Conservation (phyloP, 1,284 basidiomycete species). For the Lentinula novae-zelandiae region DNA sequence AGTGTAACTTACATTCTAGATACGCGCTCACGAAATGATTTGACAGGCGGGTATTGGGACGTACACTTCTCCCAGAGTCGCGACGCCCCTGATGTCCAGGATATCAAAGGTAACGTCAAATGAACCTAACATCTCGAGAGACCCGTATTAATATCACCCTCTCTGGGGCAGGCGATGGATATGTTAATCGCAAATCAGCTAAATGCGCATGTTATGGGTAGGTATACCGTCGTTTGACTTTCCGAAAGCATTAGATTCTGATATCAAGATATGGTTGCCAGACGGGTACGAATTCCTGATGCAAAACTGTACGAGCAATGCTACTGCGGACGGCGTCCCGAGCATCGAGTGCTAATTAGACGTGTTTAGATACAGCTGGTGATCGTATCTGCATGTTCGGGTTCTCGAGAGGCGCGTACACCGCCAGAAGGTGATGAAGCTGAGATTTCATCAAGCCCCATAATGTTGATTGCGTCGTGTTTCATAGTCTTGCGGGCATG, state of each 20-base stretch:
- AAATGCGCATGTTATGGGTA: conserved; percentile 53
- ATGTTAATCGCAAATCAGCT: conserved; percentile 50
- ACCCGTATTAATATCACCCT: not conserved
- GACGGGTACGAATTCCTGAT: conserved; percentile 63
- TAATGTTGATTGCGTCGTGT: no score
- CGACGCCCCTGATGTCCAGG: conserved; percentile 33
- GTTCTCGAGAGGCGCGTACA: conserved; percentile 70
- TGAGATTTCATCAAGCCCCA: not conserved
- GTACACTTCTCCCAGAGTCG: conserved; percentile 28
- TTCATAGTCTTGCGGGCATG: conserved; percentile 47
- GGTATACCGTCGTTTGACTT: conserved; percentile 13
- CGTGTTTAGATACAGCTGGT: conserved; percentile 32
- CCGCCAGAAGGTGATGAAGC: conserved; percentile 32
- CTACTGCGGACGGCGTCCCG: not conserved
- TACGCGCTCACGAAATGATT: not conserved
- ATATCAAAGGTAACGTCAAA: conserved; percentile 25
- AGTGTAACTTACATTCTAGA: not conserved
- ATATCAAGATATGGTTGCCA: conserved; percentile 16
- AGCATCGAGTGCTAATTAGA: not conserved
- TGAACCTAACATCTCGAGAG: no score
- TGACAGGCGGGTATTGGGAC: conserved; percentile 48
- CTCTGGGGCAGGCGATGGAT: conserved; percentile 35
- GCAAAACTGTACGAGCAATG: conserved; percentile 45
- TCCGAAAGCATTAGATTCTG: not conserved
- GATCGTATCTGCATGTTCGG: conserved; percentile 50